Evolutionary conservation across 345 rosid genomes (phyloP).

Genomic region (Eutrema yunnanense): DNA sequence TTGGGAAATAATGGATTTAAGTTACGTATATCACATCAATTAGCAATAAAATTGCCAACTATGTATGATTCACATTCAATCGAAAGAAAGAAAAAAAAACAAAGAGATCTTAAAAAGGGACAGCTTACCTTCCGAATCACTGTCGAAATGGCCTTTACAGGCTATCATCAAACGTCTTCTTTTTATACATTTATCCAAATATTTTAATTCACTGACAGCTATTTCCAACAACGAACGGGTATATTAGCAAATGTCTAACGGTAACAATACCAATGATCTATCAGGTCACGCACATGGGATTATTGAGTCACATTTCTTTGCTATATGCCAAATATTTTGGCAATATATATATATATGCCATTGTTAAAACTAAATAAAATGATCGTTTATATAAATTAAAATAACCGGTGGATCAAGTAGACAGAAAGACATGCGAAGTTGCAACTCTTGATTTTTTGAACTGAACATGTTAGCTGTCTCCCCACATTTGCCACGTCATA

Average conservation of each 20-base stretch:
- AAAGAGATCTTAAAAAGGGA: neutral
- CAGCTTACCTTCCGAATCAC: constrained; percentile 17
- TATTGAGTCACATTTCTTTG: constrained; percentile 2
- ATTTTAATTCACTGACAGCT: constrained; percentile 26
- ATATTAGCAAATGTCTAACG: constrained; percentile 14
- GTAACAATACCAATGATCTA: constrained; percentile 13
- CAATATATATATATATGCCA: too few relatives aligned
- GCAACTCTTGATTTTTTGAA: constrained; percentile 18
- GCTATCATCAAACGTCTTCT: constrained; percentile 3
- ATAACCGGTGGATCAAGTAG: constrained; percentile 8
- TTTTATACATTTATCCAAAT: neutral
- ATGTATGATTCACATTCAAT: neutral
- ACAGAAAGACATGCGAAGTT: constrained; percentile 33
- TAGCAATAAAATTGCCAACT: constrained; percentile 13
- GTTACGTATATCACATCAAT: neutral
- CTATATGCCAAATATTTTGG: neutral
- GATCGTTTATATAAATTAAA: neutral
- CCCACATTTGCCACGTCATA: constrained; percentile 8
- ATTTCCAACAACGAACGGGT: constrained; percentile 18
- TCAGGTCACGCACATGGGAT: constrained; percentile 17
- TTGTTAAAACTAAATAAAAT: too few relatives aligned
- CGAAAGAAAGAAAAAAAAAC: neutral
- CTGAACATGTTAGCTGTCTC: constrained; percentile 21
- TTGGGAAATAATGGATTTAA: neutral
- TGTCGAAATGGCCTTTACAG: constrained; percentile 21